Evolutionary conservation across 2,329 filamentous ascomycete genomes (phyloP).

Genomic region (Cucurbitaria berberidis): DNA sequence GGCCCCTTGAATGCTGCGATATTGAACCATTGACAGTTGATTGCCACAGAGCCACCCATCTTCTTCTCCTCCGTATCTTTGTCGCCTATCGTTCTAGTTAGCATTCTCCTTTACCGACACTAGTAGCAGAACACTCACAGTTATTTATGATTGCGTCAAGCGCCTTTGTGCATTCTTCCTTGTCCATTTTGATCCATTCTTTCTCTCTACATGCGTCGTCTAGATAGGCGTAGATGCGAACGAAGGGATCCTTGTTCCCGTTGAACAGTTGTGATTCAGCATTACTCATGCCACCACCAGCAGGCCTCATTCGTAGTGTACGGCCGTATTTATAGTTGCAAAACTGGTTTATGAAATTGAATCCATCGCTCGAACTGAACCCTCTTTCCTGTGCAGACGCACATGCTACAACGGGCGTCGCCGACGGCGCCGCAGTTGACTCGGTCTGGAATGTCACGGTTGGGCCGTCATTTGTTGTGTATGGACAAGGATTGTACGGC

Average conservation of each 20-base stretch:
- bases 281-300: neutral
- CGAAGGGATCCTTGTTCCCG: neutral
- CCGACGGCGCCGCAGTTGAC: neutral
- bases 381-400: neutral
- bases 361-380: neutral
- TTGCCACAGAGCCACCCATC: constrained; percentile 2
- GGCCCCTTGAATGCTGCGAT: constrained; percentile 2
- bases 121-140: too few species aligned
- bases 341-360: neutral
- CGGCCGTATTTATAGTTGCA: neutral
- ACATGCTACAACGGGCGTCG: neutral
- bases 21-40: constrained; percentile 6
- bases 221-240: constrained; percentile 5
- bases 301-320: neutral
- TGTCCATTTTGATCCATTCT: neutral
- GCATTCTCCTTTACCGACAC: too few species aligned
- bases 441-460: neutral
- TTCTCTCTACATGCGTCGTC: constrained; percentile 1
- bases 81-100: neutral
- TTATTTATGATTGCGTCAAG: too few species aligned
- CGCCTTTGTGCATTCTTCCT: neutral
- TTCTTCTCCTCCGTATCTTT: constrained; percentile 2
- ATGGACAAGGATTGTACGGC: neutral
- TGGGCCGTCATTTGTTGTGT: constrained; percentile 1
- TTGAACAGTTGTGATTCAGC: neutral